These are phyloP conservation scores for Plasmopara viticola DNA, from an alignment of 352 stramenopile species.

Conservation along the genomic window DNA sequence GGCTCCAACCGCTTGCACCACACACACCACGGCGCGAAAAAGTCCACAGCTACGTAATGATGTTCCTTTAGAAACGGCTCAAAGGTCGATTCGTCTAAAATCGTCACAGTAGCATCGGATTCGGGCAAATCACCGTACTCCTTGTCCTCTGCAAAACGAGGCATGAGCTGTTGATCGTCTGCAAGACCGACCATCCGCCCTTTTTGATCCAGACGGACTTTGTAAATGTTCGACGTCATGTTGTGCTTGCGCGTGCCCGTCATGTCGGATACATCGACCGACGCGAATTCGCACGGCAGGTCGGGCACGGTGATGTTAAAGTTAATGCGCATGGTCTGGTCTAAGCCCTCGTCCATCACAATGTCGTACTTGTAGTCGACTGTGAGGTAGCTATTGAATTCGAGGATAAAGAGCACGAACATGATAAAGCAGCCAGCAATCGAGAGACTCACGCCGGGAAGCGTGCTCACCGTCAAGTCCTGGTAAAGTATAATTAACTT, in stretches of 20 bases:
- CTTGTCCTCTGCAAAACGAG: conserved; percentile 57
- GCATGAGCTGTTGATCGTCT: conserved; percentile 79
- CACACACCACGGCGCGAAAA: conserved; percentile 95
- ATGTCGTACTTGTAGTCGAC: conserved; percentile 86
- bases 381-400: conserved; percentile 86
- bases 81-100: conserved; percentile 84
- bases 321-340: conserved; percentile 91
- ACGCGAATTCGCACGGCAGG: conserved; percentile 95
- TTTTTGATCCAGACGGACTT: conserved; percentile 88
- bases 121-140: conserved; percentile 69
- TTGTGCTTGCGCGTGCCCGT: conserved; percentile 96
- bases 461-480: conserved; percentile 82
- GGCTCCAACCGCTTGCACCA: conserved; percentile 96
- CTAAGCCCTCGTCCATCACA: conserved; percentile 82
- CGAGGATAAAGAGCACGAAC: conserved; percentile 84
- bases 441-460: conserved; percentile 79
- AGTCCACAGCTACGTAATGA: conserved; percentile 95
- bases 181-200: conserved; percentile 82
- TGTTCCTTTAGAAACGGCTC: conserved; percentile 89
- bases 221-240: conserved; percentile 98
- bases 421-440: conserved; percentile 85
- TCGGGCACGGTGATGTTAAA: conserved; percentile 99
- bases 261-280: conserved; percentile 95
- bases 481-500: conserved; percentile 7
- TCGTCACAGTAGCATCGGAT: conserved; percentile 68